Base-by-base conservation (phyloP, 495 filamentous ascomycete genomes). In the Letharia columbiana region DNA sequence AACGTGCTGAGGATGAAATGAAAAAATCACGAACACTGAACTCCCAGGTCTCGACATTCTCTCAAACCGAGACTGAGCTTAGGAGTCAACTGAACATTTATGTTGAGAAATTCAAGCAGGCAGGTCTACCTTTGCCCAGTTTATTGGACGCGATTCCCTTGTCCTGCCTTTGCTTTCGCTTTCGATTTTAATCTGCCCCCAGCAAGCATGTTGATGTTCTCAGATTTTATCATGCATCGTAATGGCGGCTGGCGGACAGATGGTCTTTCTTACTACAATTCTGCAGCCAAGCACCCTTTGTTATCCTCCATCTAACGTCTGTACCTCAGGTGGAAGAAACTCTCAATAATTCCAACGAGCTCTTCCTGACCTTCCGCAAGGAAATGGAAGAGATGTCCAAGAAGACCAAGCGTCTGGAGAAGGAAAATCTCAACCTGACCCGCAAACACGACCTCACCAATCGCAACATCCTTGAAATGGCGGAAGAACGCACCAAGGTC, bases 321-420 rank as follows among this genome's bases (percentile, higher is more conserved):
- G 65, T 68, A 68, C 66, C 49, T 69, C 77, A 98, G 93, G 94
- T 98, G 68, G 94, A 98, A 82, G 95, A 98, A 76, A 98, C 94
- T 6, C 82, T 98, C 28, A 98, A 98, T 76, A 98, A 97, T 75
- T 95, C 90, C 76, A 98, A 98, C 80, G 94, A 98, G 75, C 84
- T 98, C 61, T 98, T 98, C 75, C 81, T 97, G 57, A 98, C 94
- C 0, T 98, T 98, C 78, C 87, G 94, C 44, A 98, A 96, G 78
- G 94, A 98, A 77, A 98, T 98, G 95, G 94, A 98, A 77, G 94
- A 98, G 73, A 98, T 98, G 95, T 96, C 92, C 0, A 97, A 97
- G 80, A 98, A 98, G 80, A 97, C 94, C 7, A 97, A 98, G 75
- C 88, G 94, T 20, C 81, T 98, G 37, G 94, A 98, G 75, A 96